Conservation (phyloP, 768 basidiomycete species). For the Paxillus ammoniavirescens region DNA sequence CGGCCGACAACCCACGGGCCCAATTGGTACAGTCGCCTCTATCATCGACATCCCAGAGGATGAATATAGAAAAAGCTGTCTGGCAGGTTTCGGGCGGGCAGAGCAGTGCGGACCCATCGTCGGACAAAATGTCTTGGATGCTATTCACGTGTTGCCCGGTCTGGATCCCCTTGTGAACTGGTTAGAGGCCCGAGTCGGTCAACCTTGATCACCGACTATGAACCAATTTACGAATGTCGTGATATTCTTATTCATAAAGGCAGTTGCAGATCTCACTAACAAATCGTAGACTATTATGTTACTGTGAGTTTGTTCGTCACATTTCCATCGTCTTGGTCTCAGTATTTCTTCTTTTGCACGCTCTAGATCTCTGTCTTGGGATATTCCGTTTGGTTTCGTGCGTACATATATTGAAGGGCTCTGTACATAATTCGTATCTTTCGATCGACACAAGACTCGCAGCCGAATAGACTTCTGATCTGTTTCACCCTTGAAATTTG, state of each 20-base stretch:
- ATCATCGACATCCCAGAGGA: constrained; percentile 59
- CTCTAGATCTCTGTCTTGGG: too few relatives aligned
- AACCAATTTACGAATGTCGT: neutral
- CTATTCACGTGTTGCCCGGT: constrained; percentile 36
- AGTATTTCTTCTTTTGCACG: too few relatives aligned
- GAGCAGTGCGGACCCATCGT: constrained; percentile 68
- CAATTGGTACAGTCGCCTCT: constrained; percentile 40
- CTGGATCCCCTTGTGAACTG: constrained; percentile 41
- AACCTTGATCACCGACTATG: constrained; percentile 19
- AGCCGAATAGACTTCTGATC: too few relatives aligned
- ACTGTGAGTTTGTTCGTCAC: neutral
- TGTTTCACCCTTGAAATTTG: too few relatives aligned
- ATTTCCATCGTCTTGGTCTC: neutral
- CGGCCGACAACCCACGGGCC: neutral
- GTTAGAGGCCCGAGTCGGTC: constrained; percentile 36
- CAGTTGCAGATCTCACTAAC: neutral
- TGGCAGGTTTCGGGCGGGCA: constrained; percentile 74
- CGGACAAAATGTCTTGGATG: constrained; percentile 54
- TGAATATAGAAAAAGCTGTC: constrained; percentile 65
- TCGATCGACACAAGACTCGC: too few relatives aligned
- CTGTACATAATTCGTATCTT: too few relatives aligned
- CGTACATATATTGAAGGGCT: too few relatives aligned
- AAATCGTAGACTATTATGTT: neutral
- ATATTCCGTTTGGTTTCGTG: neutral
- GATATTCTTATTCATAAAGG: neutral